These are phyloP conservation scores for Aciculosporium take DNA, from an alignment of 2,329 filamentous ascomycete genomes.

Conservation along the genomic window DNA sequence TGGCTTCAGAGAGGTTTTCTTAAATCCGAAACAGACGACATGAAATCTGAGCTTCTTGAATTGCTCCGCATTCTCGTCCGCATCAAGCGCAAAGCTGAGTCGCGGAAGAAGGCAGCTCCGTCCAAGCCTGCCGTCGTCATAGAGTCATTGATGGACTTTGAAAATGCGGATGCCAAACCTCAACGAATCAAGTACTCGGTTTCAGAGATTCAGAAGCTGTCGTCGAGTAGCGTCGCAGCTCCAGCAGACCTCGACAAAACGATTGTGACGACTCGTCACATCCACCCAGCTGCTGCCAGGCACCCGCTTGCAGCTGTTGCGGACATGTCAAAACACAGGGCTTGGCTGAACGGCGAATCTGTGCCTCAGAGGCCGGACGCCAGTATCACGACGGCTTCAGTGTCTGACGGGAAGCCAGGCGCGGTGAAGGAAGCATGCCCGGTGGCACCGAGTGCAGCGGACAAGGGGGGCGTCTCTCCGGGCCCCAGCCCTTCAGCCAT, in stretches of 20 bases:
- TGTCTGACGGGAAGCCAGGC: neutral
- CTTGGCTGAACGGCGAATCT: conserved; percentile 1
- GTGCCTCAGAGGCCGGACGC: neutral
- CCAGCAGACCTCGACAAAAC: neutral
- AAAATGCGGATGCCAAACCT: neutral
- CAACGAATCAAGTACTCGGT: conserved; percentile 1
- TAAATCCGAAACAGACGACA: conserved; percentile 10
- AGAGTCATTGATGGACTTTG: neutral
- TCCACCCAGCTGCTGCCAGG: neutral
- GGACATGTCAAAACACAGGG: conserved; percentile 1
- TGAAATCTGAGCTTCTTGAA: conserved; percentile 11
- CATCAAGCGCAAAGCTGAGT: conserved; percentile 12
- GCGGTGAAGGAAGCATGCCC: neutral
- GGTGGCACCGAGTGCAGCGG: neutral
- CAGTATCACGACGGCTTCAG: neutral
- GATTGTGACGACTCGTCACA: neutral
- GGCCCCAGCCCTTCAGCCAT: neutral
- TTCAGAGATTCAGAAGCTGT: conserved; percentile 1
- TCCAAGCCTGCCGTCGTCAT: neutral
- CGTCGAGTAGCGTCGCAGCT: neutral
- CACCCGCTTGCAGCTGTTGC: neutral
- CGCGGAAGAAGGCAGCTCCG: conserved; percentile 6
- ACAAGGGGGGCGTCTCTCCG: neutral
- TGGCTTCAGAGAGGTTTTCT: conserved; percentile 15
- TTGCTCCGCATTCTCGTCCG: conserved; percentile 12